Base-by-base conservation (phyloP, 495 filamentous ascomycete species). In the Lasiosphaeria ovina region DNA sequence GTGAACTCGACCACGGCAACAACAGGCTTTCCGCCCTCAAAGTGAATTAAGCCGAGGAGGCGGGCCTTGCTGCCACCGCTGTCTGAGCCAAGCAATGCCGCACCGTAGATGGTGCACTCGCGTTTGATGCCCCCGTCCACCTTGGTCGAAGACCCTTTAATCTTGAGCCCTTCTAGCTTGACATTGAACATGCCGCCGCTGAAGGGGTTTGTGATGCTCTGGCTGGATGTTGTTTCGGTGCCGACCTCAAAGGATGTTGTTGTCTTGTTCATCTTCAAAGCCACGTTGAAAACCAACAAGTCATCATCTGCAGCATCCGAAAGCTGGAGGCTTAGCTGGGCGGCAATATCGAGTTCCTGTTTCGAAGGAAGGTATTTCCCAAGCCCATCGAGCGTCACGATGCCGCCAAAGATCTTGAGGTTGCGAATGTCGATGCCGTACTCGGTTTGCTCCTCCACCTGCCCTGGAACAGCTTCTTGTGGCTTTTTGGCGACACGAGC, bases 381-480 rank as follows among this genome's bases (percentile, higher is more conserved):
- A 42, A 42, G 38, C 38, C 38, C 38, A 42, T 42, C 38, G 11
- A 14, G 44, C 44, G 44, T 47, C 11, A 1, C 16, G 44, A 47
- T 9, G 44, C 44, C 11, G 44, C 44, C 16, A n/a, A 7, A 9
- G 12, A 47, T 47, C 16, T 47, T 2, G 12, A 11, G 44, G 11
- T 47, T 47, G 6, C 44, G 44, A 47, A 47, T 47, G 44, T 47
- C 12, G 44, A 47, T 47, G 12, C 44, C 44, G 44, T 47, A 47
- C 44, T 47, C 44, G 4, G 44, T 47, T 47, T 47, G 44, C 44
- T 47, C 44, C 12, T 47, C 44, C 12, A 9, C 12, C 44, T 47
- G 8, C 4, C 12, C 44, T 47, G 5, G 44, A 1, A 3, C 12
- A 3, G 5, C 44, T 5, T 3, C 12, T n/a, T 47, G 8, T n/a